Conservation (phyloP, 1,284 basidiomycete species). For the Takashimella koratensis region DNA sequence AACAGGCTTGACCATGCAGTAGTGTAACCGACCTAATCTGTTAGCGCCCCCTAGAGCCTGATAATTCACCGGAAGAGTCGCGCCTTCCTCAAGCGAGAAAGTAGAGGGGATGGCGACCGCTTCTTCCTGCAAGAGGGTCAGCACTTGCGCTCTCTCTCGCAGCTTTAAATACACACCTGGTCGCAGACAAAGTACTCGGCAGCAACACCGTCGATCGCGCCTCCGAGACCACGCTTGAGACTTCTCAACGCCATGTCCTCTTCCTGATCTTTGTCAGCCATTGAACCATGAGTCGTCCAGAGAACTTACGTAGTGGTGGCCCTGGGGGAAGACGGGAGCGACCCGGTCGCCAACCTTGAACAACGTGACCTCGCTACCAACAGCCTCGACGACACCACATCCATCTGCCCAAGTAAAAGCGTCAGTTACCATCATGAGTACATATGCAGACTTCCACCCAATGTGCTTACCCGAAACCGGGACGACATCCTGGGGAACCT, state of each 20-base stretch:
- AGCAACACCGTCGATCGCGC: slow-evolving; percentile 47
- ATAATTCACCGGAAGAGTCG: slow-evolving; percentile 43
- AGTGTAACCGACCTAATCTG: slow-evolving; percentile 27
- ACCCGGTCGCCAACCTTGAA: slow-evolving; percentile 48
- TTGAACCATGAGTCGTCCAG: background rate
- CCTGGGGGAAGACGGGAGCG: slow-evolving; percentile 33
- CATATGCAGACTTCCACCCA: no score
- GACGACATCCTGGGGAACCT: slow-evolving; percentile 36
- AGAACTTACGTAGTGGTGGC: slow-evolving; percentile 34
- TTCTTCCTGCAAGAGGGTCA: slow-evolving; percentile 15
- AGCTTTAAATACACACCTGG: slow-evolving; percentile 4
- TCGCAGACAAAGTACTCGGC: slow-evolving; percentile 34
- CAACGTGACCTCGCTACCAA: slow-evolving; percentile 38
- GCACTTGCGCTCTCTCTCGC: background rate
- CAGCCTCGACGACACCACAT: slow-evolving; percentile 45
- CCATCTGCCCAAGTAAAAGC: slow-evolving; percentile 47
- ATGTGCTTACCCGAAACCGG: slow-evolving; percentile 34
- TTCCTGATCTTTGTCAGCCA: slow-evolving; percentile 17
- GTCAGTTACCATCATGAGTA: no score
- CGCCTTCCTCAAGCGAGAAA: slow-evolving; percentile 44
- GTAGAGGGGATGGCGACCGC: slow-evolving; percentile 43
- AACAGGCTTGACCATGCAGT: slow-evolving; percentile 51
- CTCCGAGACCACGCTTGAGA: slow-evolving; percentile 43
- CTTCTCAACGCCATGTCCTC: slow-evolving; percentile 36
- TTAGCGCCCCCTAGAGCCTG: no score